Base-by-base conservation (phyloP, 495 filamentous ascomycete species). In the Rhypophila decipiens region DNA sequence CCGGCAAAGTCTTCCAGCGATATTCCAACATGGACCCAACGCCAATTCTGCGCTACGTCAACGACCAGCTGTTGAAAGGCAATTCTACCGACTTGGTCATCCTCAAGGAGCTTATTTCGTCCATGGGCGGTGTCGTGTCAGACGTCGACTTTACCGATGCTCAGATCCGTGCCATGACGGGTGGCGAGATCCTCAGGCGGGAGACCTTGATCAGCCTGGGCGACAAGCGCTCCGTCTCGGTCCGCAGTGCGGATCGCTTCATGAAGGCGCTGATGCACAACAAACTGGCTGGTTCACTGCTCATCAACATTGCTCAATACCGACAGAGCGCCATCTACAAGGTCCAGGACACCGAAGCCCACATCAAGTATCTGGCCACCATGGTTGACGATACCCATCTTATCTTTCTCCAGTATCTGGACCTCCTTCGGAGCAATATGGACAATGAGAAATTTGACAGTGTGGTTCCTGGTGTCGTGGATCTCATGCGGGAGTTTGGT, bases 91-190 rank as follows among this genome's bases (percentile, higher is more conserved):
- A 96, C 56, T 73, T 97, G 2, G 84, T 95, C 42, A 83, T 99
- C 43, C 63, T 99, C 36, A 84, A 93, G 60, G 85, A 96, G 54
- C 69, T 97, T 33, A 86, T 95, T 39, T 82, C 76, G 24, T 87
- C 86, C 3, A 96, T 97, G 94, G 85, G 86, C 12, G 94, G 94
- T 27, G 87, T 99, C 31, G 82, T 90, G 19, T 82, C 90, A 0
- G 85, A 90, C 53, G 72, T 81, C 31, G 85, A 87, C 58, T 87
- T 94, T 51, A 96, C 86, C 29, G 93, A 99, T 44, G 68, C 78
- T 11, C 90, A 96, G 60, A 75, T 95, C 4, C 75, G 81, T 41
- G 88, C 86, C 12, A 86, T 99, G 79, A 85, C 87, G 12, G 89
- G 90, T 42, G 91, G 93, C 8, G 82, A 87, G 31, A 53, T 83